These are phyloP conservation scores for Candida railenensis DNA, from an alignment of 805 yeast species.

Conservation along the genomic window DNA sequence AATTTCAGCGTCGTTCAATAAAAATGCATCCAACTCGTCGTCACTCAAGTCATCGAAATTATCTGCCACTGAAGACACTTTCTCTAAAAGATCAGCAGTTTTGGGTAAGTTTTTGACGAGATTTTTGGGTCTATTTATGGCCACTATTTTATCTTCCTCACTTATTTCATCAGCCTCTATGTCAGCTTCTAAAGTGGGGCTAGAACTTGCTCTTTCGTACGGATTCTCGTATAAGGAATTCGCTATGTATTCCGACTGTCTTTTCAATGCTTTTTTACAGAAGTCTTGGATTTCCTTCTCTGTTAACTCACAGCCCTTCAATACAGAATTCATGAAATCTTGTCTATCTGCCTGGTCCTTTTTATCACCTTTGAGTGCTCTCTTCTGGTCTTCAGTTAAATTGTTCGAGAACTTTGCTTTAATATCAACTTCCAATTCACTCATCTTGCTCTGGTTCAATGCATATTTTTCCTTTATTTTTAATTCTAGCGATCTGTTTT, in stretches of 20 bases:
- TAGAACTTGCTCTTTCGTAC: conserved; percentile 15
- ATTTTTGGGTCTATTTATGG: conserved; percentile 42
- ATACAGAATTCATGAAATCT: conserved; percentile 22
- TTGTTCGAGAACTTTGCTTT: background rate
- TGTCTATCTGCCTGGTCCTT: conserved; percentile 13
- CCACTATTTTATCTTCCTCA: conserved; percentile 15
- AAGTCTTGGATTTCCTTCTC: conserved; percentile 24
- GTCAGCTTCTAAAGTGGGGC: background rate
- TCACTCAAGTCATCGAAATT: conserved; percentile 69
- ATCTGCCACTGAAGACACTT: conserved; percentile 59
- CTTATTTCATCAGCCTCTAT: conserved; percentile 9
- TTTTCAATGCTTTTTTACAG: conserved; percentile 18
- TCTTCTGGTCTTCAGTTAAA: background rate
- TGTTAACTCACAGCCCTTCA: conserved; percentile 30
- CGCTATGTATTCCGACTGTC: conserved; percentile 20
- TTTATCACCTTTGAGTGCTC: conserved; percentile 4
- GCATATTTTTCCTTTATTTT: conserved; percentile 33
- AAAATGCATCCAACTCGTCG: conserved; percentile 64
- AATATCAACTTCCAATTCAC: conserved; percentile 15
- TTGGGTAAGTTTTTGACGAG: conserved; percentile 55
- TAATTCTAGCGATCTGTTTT: conserved; percentile 55
- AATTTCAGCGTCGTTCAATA: conserved; percentile 69
- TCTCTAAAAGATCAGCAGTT: conserved; percentile 50
- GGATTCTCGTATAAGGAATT: conserved; percentile 20
- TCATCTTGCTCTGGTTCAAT: conserved; percentile 16